Base-by-base conservation (phyloP, 176 grass and related monocot species). In the Aegilops tauschii region DNA sequence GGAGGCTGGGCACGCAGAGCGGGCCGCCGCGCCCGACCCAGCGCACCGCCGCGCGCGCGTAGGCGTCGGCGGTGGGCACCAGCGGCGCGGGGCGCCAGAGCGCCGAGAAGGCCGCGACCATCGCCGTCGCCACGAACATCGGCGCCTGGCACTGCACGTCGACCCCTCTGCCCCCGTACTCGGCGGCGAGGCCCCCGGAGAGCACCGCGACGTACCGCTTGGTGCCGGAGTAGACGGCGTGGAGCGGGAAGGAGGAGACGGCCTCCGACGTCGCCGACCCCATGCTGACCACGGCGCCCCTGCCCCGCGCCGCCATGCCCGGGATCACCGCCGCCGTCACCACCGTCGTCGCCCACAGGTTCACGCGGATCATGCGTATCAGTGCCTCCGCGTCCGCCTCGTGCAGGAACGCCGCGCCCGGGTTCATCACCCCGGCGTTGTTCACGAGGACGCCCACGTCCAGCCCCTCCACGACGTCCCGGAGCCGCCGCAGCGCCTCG, bases 361-460 rank as follows among this genome's bases (percentile, higher is more conserved):
- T 92, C 73, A 92, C 83, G 61, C 73, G 36, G 4, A 89, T 39
- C 83, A 92, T 82, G 9, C 32, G 17, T 14, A 68, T 20, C 3
- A 4, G 56, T 31, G 79, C 21, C 50, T 89, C 90, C 68, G 31
- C 62, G 23, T 74, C 84, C 1, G 9, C 76, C 52, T 92, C 90
- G 64, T 92, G 90, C 0, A 89, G 64, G 80, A 64, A 89, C 18
- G 61, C 66, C 63, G 87, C 84, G 13, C 75, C 21, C 1, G 90
- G 84, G 18, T 20, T 65, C 28, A 78, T 40, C 47, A 89, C 28
- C 3, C 87, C 91, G 10, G 91, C 91, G 69, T 89, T 89, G 79
- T 92, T 92, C 3, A 90, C 83, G 49, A 92, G 42, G 1, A 92
- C 2, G 3, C 80, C 91, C 36, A 92, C 90, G 42, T 89, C 90